A percentile compares a stretch with the other conserved stretches of the same genome.
Conservation (phyloP, 768 basidiomycete genomes). For the Pleurotus pulmonarius region DNA sequence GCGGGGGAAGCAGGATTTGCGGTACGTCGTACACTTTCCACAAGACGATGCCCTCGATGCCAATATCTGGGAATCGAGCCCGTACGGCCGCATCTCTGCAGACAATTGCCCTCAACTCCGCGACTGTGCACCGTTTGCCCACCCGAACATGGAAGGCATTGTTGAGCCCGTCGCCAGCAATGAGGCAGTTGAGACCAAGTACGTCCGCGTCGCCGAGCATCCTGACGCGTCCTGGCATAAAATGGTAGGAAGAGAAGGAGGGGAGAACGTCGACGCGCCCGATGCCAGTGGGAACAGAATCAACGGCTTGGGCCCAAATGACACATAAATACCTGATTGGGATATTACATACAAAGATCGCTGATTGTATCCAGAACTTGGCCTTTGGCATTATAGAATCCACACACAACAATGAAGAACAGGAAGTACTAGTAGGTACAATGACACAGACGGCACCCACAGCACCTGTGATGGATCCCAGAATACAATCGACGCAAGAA, state of each 20-base stretch:
- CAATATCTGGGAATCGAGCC: slow-evolving; percentile 5
- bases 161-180: slow-evolving; percentile 2
- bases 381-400: slow-evolving; percentile 6
- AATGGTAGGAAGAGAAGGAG: background rate
- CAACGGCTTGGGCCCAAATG: slow-evolving; percentile 7
- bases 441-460: background rate
- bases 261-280: slow-evolving; percentile 4
- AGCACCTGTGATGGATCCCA: slow-evolving; percentile 4
- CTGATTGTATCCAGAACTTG: slow-evolving; percentile 3
- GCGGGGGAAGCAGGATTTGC: background rate
- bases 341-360: slow-evolving; percentile 4
- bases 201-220: slow-evolving; percentile 6
- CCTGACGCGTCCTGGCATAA: slow-evolving; percentile 8
- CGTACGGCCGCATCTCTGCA: slow-evolving; percentile 7
- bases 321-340: slow-evolving; percentile 7
- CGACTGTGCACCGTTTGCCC: slow-evolving; percentile 5
- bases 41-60: background rate
- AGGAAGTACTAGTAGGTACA: slow-evolving; percentile 4
- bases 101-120: slow-evolving; percentile 7
- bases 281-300: slow-evolving; percentile 6
- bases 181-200: slow-evolving; percentile 4
- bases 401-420: slow-evolving; percentile 8
- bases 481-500: slow-evolving; percentile 6
- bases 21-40: slow-evolving; percentile 7
- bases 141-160: slow-evolving; percentile 5